Evolutionary conservation across 768 basidiomycete genomes (phyloP), one percentile per base, ranked within the genome.

Genomic region (Lentinula sp.): DNA sequence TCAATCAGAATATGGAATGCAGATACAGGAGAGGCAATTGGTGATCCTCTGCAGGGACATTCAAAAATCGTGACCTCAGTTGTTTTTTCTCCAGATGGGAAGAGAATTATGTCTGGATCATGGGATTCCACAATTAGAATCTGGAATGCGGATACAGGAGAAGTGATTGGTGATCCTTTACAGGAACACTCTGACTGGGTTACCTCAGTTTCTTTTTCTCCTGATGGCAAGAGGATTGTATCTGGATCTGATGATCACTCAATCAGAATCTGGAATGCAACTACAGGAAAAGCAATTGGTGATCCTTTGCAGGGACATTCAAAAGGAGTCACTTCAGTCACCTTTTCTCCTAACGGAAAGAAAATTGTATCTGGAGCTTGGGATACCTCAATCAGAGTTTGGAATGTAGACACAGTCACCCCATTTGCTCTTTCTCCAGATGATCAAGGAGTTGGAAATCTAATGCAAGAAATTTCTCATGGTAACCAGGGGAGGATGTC

Each of bases 111-210:
- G 8, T 56, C 40, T 56, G 54, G 54, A 23, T 56, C 54, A 37
- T 23, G 11, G 10, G 56, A 57, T n/a, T 7, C 5, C 1, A n/a
- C 56, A n/a, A 15, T 57, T 3, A 28, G 40, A 23, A 31, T 57
- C 7, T 57, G 56, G 56, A 40, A 57, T 57, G 69, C 80, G 6
- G 66, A 68, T 32, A 74, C 74, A 11, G 81, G 82, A 4, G 28
- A 45, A 2, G 23, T 39, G 15, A 53, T 64, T 18, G 48, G 15
- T 9, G 59, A 40, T 43, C 66, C 65, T 16, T 56, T 70, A 9
- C 13, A 45, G 21, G 18, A 16, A 54, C 49, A 51, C 28, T 5
- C 8, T 15, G n/a, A 21, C 15, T 13, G 21, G 6, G 37, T 54
- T 54, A 21, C 15, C 11, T 56, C 54, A 39, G 39, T 57, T 23